Evolutionary conservation across 441 rosid species (phyloP).

Genomic region (Dalechampia spathulata): DNA sequence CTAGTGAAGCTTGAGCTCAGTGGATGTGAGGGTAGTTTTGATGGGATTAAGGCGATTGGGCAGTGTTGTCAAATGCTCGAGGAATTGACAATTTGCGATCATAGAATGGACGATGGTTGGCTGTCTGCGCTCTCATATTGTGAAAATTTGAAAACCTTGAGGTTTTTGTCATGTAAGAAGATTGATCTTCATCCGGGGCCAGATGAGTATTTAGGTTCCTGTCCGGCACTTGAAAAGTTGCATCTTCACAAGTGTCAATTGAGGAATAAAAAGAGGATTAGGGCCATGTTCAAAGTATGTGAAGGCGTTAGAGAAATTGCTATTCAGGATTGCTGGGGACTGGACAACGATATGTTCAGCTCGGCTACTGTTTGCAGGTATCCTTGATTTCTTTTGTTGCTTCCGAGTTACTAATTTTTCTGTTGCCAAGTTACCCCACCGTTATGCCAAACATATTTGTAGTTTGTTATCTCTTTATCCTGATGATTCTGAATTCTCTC

Average conservation of each 20-base stretch:
- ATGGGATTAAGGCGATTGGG: conserved; percentile 83
- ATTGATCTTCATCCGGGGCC: conserved; percentile 58
- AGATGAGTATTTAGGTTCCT: conserved; percentile 53
- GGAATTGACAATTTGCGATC: conserved; percentile 65
- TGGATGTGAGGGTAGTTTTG: conserved; percentile 85
- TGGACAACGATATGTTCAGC: conserved; percentile 56
- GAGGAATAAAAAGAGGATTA: conserved; percentile 46
- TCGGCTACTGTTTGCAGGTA: conserved; percentile 64
- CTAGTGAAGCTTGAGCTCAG: conserved; percentile 69
- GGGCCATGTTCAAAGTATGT: conserved; percentile 61
- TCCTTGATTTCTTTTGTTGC: conserved; percentile 1
- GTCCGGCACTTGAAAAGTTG: conserved; percentile 60
- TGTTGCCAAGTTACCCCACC: no score
- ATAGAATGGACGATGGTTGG: conserved; percentile 85
- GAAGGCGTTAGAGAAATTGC: conserved; percentile 46
- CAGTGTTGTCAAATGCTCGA: conserved; percentile 91
- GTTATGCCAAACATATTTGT: neutral
- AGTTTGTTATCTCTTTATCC: no score
- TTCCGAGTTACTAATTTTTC: conserved; percentile 6
- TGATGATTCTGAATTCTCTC: no score
- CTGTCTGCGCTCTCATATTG: conserved; percentile 63
- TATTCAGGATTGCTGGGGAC: conserved; percentile 69
- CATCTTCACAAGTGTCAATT: conserved; percentile 57
- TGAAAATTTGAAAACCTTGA: conserved; percentile 70
- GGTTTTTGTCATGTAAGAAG: conserved; percentile 46